These are phyloP conservation scores for Oryza punctata DNA, from an alignment of 176 grass and related monocot species.

Conservation along the genomic window DNA sequence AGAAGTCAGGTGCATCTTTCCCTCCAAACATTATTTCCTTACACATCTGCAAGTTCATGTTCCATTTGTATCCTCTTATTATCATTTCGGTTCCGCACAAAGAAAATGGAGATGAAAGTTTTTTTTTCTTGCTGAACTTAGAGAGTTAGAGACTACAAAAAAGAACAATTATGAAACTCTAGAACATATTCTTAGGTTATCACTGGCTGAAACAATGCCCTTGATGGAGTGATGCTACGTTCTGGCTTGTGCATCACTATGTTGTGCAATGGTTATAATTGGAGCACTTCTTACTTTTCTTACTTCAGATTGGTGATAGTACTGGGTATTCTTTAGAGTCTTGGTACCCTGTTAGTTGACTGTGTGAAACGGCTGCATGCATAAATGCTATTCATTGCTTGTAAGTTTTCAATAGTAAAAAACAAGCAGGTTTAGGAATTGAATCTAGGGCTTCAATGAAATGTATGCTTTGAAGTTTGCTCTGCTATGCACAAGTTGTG, in stretches of 20 bases:
- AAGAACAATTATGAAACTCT: too few species aligned
- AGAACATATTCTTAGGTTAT: neutral
- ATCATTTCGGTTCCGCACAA: too few species aligned
- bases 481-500: neutral
- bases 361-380: slow-evolving; percentile 24
- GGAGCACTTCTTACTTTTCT: slow-evolving; percentile 13
- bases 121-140: too few species aligned
- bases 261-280: neutral
- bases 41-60: slow-evolving; percentile 16
- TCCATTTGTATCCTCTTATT: slow-evolving; percentile 3
- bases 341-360: neutral
- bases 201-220: neutral
- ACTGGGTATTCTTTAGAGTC: neutral
- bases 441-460: slow-evolving; percentile 11
- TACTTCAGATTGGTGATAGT: slow-evolving; percentile 10
- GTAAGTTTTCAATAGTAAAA: slow-evolving; percentile 1
- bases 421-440: slow-evolving; percentile 12
- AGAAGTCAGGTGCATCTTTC: slow-evolving; percentile 74
- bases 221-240: slow-evolving; percentile 7
- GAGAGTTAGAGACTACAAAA: too few species aligned
- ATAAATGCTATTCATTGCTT: slow-evolving; percentile 2
- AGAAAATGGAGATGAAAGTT: too few species aligned
- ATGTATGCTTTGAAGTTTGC: neutral
- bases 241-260: neutral
- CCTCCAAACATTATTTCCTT: slow-evolving; percentile 18